Conservation (phyloP, 768 basidiomycete species). For the Chalciporus sphaerocephalus region DNA sequence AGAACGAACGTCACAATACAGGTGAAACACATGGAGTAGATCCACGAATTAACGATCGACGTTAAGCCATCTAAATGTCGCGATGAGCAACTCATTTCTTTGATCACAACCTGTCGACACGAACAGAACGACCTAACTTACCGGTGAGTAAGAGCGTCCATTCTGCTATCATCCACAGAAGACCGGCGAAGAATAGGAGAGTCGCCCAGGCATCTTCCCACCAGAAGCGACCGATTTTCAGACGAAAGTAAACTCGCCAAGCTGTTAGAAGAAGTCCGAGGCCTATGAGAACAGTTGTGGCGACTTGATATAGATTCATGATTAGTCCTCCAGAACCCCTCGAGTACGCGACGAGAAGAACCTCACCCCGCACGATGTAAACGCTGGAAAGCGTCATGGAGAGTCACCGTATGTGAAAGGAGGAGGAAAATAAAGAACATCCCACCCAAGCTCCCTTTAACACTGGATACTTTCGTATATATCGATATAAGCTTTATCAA, state of each 20-base stretch:
- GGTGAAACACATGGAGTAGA: not conserved
- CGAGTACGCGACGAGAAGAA: too few relatives aligned
- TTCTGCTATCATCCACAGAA: not conserved
- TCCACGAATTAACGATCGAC: not conserved
- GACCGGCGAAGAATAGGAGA: not conserved
- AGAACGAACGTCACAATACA: conserved; percentile 2
- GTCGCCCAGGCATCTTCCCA: conserved; percentile 15
- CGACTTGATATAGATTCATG: too few relatives aligned
- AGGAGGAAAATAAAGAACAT: too few relatives aligned
- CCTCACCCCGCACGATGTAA: too few relatives aligned
- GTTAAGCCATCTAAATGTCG: not conserved
- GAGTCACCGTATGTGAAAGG: too few relatives aligned
- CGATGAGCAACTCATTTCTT: not conserved
- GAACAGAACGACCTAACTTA: not conserved
- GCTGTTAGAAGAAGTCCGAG: conserved; percentile 4
- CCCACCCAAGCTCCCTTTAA: too few relatives aligned
- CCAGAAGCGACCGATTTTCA: conserved; percentile 9
- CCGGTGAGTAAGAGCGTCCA: not conserved
- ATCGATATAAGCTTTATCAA: too few relatives aligned
- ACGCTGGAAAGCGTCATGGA: too few relatives aligned
- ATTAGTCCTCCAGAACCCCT: too few relatives aligned
- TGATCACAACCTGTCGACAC: not conserved
- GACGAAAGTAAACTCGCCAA: conserved; percentile 4
- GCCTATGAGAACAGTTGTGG: too few relatives aligned
- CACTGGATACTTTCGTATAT: too few relatives aligned